Percentiles rank a stretch among this genome's conserved stretches.
These are phyloP conservation scores for Pneumocystis murina DNA, from an alignment of 1,139 yeast species.

Conservation along the genomic window DNA sequence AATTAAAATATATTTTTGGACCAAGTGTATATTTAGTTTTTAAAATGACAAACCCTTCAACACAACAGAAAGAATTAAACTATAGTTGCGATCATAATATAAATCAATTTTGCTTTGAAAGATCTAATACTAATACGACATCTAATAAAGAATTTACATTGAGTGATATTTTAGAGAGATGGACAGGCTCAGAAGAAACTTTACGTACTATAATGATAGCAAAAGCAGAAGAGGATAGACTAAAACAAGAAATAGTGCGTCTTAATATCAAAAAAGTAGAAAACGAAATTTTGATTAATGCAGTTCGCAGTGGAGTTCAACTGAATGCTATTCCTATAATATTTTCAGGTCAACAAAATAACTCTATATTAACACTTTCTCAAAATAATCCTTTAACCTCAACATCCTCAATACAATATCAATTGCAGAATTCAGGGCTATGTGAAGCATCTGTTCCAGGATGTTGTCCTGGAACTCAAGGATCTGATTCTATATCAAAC, in stretches of 20 bases:
- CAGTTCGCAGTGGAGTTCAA: slow-evolving; percentile 3
- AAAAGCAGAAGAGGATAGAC: slow-evolving; percentile 10
- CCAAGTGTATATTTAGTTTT: slow-evolving; percentile 3
- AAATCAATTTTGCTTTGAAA: not conserved
- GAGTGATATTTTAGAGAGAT: slow-evolving; percentile 11
- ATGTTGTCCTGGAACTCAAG: not conserved
- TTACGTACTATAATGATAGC: slow-evolving; percentile 10
- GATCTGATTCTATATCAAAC: not conserved
- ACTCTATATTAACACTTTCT: not conserved
- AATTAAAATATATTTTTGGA: not conserved
- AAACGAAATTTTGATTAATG: slow-evolving; percentile 10
- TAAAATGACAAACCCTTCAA: slow-evolving; percentile 10
- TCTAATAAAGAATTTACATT: not conserved
- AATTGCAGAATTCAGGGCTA: not conserved
- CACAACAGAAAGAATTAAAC: slow-evolving; percentile 10
- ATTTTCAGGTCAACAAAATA: not conserved
- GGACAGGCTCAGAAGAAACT: slow-evolving; percentile 13
- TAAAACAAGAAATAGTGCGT: slow-evolving; percentile 10
- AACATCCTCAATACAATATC: not conserved
- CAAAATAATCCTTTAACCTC: not conserved
- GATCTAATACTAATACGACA: not conserved
- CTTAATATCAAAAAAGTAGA: slow-evolving; percentile 10
- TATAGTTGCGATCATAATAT: slow-evolving; percentile 6
- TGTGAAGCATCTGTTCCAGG: not conserved
- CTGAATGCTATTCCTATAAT: slow-evolving; percentile 1